Base-by-base conservation (phyloP, 2,329 filamentous ascomycete genomes). In the Mycosphaerelloides madeirae region DNA sequence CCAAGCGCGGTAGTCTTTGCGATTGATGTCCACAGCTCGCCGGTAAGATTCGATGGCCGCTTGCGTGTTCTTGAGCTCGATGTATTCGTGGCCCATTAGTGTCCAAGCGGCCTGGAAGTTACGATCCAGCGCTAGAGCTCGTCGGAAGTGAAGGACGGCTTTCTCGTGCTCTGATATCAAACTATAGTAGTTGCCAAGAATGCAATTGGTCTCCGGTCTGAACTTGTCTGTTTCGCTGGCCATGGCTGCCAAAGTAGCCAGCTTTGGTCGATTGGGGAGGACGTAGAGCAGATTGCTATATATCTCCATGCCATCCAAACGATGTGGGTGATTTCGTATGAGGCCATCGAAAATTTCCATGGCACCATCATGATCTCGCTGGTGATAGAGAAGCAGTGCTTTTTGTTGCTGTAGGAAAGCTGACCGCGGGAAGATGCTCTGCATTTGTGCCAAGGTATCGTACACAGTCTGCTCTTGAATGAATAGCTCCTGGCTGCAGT, bases 221-320 rank as follows among this genome's bases (percentile, higher is more conserved):
- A 98, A 98, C 60, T 91, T 95, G 73, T 98, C 93, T 6, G 93
- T 87, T 37, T 83, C 84, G 1, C 87, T 90, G 57, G 93, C 94
- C 9, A 96, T 75, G 59, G 96, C 90, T 0, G 93, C 93, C 16
- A 98, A 69, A 57, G 95, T 96, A 0, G 91, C 90, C 16, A 98
- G 76, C 61, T 95, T 95, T 0, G 93, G 88, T 8, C 90, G 79
- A 49, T 85, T 75, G 33, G 86, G 85, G 73, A 97, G 84, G 22
- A 98, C 91, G 63, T 96, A 97, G 12, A 98, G 79, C 15, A 97
- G 95, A 60, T 98, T 98, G 29, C 90, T 96, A 66, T 96, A 98
- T 61, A 95, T 87, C 60, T 98, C 93, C 14, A 98, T 77, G 3
- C 85, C 85, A 64, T 98, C 93, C 14, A 98, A 79, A 6, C 93